These are phyloP conservation scores for Blastocystis sp. DNA, from an alignment of 352 stramenopile species.

Conservation along the genomic window DNA sequence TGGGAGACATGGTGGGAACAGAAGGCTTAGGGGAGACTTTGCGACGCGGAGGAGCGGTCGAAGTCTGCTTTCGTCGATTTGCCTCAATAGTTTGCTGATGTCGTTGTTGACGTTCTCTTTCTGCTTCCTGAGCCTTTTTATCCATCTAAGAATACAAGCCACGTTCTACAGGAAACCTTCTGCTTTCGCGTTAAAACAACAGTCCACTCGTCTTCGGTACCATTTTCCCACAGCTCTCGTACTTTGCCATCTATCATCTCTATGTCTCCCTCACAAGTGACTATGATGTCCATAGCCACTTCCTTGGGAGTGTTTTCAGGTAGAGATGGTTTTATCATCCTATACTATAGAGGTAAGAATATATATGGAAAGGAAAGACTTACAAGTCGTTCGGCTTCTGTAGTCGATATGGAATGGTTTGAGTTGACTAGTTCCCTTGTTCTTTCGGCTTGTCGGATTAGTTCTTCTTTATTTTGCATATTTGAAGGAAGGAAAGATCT, in stretches of 20 bases:
- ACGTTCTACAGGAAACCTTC: background rate
- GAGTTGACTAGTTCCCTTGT: background rate
- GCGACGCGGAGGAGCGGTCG: background rate
- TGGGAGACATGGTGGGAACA: background rate
- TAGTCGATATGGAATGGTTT: background rate
- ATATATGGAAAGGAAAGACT: background rate
- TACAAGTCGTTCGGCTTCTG: slow-evolving; percentile 27
- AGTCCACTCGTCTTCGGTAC: background rate
- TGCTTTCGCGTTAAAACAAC: background rate
- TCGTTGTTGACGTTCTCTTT: background rate
- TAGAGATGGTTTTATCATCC: background rate
- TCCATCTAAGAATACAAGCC: background rate
- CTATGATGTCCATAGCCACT: slow-evolving; percentile 12
- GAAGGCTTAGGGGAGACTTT: background rate
- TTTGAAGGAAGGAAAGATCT: slow-evolving; percentile 26
- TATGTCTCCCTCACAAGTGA: slow-evolving; percentile 42
- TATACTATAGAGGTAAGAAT: slow-evolving; percentile 10
- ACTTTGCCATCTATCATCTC: slow-evolving; percentile 4
- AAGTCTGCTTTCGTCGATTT: background rate
- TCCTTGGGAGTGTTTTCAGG: background rate
- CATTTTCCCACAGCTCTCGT: background rate
- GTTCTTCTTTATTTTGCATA: slow-evolving; percentile 13
- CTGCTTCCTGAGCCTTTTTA: background rate
- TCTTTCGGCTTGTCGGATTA: slow-evolving; percentile 6
- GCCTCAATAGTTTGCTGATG: background rate